phyloP scores from a whole-genome alignment of 2,329 filamentous ascomycete genomes.

The Fonsecaea multimorphosa region DNA sequence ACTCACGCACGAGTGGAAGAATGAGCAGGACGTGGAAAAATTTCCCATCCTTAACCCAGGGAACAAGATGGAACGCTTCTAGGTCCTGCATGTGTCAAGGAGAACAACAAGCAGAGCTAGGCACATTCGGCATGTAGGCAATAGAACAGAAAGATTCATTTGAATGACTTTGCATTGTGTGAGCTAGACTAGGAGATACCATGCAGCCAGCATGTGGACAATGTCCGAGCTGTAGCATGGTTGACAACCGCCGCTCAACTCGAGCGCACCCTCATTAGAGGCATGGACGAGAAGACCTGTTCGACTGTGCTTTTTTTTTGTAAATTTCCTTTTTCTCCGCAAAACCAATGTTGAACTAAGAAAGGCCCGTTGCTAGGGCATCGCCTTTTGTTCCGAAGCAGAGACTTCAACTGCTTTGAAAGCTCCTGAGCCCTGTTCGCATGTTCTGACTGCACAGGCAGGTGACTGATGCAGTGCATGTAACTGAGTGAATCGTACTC shows the following conservation, averaged over 20 bases:
- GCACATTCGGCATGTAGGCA: not conserved
- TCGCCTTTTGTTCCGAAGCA: constrained; percentile 40
- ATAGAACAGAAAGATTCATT: constrained; percentile 17
- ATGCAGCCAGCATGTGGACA: constrained; percentile 28
- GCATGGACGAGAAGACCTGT: constrained; percentile 32
- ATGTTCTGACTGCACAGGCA: not conserved
- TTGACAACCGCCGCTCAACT: constrained; percentile 32
- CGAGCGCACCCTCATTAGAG: constrained; percentile 32
- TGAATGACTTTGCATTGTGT: constrained; percentile 24
- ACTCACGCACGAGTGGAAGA: too few relatives aligned
- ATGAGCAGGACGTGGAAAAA: too few relatives aligned
- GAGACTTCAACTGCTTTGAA: constrained; percentile 40
- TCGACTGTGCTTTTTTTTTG: constrained; percentile 36
- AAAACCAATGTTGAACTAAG: constrained; percentile 18
- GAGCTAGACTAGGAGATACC: constrained; percentile 33
- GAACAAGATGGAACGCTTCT: too few relatives aligned
- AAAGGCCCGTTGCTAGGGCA: constrained; percentile 35
- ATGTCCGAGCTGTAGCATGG: constrained; percentile 32
- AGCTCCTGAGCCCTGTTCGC: constrained; percentile 6
- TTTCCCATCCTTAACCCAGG: too few relatives aligned
- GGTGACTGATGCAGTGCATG: not conserved
- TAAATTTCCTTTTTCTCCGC: constrained; percentile 25
- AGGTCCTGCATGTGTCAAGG: too few relatives aligned
- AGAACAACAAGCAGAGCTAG: not conserved
- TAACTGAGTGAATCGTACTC: not conserved